A percentile compares a stretch with the other conserved stretches of the same genome.
phyloP scores from a whole-genome alignment of 2,329 filamentous ascomycete species.

The Sporothrix globosa region DNA sequence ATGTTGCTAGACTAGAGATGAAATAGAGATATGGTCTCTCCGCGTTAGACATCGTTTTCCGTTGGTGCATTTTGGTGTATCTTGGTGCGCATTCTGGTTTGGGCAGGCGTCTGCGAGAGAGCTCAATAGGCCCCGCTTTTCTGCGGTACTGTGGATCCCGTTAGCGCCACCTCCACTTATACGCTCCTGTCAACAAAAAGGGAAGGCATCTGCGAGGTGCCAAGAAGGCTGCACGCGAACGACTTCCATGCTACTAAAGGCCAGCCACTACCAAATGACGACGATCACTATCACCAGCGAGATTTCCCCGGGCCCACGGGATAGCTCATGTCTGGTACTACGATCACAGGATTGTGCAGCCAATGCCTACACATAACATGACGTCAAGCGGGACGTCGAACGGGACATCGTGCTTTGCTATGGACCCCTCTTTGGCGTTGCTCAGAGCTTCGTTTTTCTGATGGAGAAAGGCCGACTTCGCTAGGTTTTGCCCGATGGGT shows the following conservation, averaged over 20 bases:
- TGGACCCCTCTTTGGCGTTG: neutral
- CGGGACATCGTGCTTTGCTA: neutral
- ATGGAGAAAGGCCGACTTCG: neutral
- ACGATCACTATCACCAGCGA: neutral
- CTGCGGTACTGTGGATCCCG: neutral
- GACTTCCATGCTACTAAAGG: neutral
- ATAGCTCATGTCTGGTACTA: neutral
- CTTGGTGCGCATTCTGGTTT: neutral
- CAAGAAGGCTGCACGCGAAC: neutral
- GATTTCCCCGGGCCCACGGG: constrained; percentile 9
- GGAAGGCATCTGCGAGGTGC: constrained; percentile 9
- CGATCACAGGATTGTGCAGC: neutral
- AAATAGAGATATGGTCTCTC: no score
- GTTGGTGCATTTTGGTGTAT: neutral
- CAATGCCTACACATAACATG: neutral
- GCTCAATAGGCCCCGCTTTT: neutral
- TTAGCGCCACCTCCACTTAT: neutral
- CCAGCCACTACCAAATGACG: no score
- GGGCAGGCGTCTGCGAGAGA: constrained; percentile 12
- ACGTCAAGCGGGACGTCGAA: neutral
- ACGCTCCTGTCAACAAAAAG: neutral
- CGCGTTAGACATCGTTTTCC: no score
- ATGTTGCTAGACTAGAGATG: no score
- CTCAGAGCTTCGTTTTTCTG: neutral
- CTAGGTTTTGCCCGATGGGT: neutral